phyloP scores from a whole-genome alignment of 352 stramenopile species.

The Phytophthora litchii region DNA sequence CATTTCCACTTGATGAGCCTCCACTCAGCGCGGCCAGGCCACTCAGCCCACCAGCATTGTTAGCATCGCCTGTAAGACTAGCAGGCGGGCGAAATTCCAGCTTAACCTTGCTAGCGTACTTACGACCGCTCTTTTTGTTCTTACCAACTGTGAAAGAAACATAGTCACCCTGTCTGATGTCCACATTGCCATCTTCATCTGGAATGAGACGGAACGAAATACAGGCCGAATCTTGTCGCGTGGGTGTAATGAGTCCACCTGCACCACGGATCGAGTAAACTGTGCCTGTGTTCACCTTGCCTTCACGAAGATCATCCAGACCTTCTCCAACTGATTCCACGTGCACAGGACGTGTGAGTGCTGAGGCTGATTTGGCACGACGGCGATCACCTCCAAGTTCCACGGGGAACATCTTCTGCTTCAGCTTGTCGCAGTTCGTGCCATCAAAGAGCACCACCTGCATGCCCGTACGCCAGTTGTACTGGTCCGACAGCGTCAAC shows the following conservation, averaged over 20 bases:
- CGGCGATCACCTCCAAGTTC: conserved; percentile 72
- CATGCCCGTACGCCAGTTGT: conserved; percentile 88
- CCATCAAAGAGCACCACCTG: conserved; percentile 90
- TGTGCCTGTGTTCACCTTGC: conserved; percentile 87
- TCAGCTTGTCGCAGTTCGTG: conserved; percentile 89
- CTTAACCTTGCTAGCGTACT: conserved; percentile 90
- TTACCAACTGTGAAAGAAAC: conserved; percentile 90
- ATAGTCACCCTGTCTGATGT: conserved; percentile 87
- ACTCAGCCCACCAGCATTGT: conserved; percentile 20
- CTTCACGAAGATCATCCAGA: conserved; percentile 83
- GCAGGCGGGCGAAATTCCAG: conserved; percentile 83
- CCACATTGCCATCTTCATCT: conserved; percentile 85
- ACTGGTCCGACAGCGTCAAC: conserved; percentile 85
- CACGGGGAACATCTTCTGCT: conserved; percentile 91
- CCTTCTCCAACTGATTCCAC: conserved; percentile 86
- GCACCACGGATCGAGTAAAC: conserved; percentile 89
- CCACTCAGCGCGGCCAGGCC: conserved; percentile 24
- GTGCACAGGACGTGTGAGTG: conserved; percentile 71
- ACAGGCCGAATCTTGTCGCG: conserved; percentile 82
- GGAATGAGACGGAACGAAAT: conserved; percentile 90
- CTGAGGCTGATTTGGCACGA: conserved; percentile 81
- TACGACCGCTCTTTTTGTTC: conserved; percentile 91
- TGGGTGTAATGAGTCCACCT: conserved; percentile 83
- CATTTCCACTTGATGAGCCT: conserved; percentile 43
- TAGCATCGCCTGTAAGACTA: conserved; percentile 50